Evolutionary conservation across 768 basidiomycete genomes (phyloP).

Genomic region (Xerocomus potaroensis): DNA sequence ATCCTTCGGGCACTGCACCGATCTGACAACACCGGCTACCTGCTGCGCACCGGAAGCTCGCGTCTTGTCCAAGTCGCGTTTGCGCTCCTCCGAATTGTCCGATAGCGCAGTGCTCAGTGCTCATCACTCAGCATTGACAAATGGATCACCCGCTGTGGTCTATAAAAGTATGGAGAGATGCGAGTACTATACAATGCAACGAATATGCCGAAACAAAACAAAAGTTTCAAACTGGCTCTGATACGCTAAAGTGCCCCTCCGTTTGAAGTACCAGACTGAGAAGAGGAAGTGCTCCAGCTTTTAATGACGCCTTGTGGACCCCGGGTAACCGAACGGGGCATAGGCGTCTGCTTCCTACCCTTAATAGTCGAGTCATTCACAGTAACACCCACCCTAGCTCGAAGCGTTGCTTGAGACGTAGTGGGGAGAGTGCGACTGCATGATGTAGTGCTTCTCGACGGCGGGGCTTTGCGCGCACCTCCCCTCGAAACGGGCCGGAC

Average conservation of each 20-base stretch:
- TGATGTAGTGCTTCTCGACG: conserved; percentile 6
- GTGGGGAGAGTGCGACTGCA: conserved; percentile 11
- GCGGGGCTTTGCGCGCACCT: conserved; percentile 12
- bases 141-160: neutral
- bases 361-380: conserved; percentile 9
- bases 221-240: neutral
- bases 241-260: conserved; percentile 14
- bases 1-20: neutral
- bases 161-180: conserved; percentile 4
- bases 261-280: conserved; percentile 24
- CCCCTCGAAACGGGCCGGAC: conserved; percentile 22
- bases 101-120: too few species aligned
- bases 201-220: conserved; percentile 1
- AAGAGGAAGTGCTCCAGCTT: conserved; percentile 24
- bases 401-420: conserved; percentile 7
- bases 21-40: neutral
- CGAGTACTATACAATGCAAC: conserved; percentile 28
- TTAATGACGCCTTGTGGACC: conserved; percentile 12
- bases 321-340: conserved; percentile 9
- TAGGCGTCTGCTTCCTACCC: conserved; percentile 10
- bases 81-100: neutral
- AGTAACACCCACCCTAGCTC: conserved; percentile 7
- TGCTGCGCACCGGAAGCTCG: neutral
- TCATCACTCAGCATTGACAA: too few species aligned
- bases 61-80: neutral